These are phyloP conservation scores for Chlorella sp. DNA, from an alignment of 139 green algal genomes.

Conservation along the genomic window DNA sequence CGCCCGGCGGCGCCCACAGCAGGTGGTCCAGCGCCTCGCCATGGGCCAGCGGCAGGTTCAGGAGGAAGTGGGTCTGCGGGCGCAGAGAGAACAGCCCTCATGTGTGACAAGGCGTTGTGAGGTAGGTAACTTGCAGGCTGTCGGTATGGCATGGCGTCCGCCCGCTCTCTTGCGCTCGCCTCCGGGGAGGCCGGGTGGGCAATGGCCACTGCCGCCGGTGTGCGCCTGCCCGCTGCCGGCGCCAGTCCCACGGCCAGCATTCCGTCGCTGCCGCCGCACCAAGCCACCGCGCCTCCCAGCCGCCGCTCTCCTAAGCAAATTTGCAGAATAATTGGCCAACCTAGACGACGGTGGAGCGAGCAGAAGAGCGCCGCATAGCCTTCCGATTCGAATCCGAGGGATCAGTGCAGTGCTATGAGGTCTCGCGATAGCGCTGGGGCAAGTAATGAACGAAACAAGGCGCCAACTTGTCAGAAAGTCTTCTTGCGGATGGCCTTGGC, in stretches of 20 bases:
- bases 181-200: conserved; percentile 8
- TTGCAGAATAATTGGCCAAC: background rate
- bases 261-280: conserved; percentile 6
- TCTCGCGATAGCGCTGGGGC: background rate
- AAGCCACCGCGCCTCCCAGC: background rate
- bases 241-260: conserved; percentile 22
- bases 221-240: background rate
- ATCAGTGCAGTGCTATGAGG: background rate
- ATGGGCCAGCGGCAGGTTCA: background rate
- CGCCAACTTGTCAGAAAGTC: background rate
- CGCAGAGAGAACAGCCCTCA: background rate
- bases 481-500: background rate
- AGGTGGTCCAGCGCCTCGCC: background rate
- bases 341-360: background rate
- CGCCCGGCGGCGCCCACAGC: conserved; percentile 6
- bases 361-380: background rate
- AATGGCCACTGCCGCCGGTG: background rate
- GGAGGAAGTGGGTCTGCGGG: conserved; percentile 14
- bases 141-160: background rate
- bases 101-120: background rate
- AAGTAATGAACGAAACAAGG: background rate
- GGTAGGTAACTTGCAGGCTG: background rate
- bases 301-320: background rate
- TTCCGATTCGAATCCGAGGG: background rate
- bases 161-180: background rate